A percentile compares a stretch with the other conserved stretches of the same genome.
Evolutionary conservation across 129 eudicot genomes (phyloP).

Genomic region (Pulicaria dysenterica): DNA sequence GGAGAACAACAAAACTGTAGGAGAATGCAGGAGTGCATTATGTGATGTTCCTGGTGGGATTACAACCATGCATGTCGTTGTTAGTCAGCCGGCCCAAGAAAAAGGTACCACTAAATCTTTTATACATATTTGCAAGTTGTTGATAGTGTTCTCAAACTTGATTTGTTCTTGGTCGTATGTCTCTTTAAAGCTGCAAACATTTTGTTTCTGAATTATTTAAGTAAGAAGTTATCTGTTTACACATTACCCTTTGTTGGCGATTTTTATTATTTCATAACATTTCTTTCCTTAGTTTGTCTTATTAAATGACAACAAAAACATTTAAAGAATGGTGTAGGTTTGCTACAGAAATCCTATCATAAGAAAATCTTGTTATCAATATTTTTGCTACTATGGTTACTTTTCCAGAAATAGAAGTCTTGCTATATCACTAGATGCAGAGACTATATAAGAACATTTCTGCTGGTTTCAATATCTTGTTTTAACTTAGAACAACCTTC

Average conservation of each 20-base stretch:
- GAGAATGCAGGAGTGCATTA: slow-evolving; percentile 75
- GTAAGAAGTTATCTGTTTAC: neutral
- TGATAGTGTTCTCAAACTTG: slow-evolving; percentile 7
- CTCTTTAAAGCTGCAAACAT: neutral
- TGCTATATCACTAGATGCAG: neutral
- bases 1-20: slow-evolving; percentile 80
- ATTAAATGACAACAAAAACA: too few relatives aligned
- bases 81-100: slow-evolving; percentile 65
- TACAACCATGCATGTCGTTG: slow-evolving; percentile 86
- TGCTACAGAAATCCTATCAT: neutral
- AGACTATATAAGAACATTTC: neutral
- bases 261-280: too few relatives aligned
- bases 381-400: too few relatives aligned
- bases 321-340: slow-evolving; percentile 2
- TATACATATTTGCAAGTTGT: neutral
- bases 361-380: too few relatives aligned
- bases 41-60: slow-evolving; percentile 86
- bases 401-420: neutral
- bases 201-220: neutral
- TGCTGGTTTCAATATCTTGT: neutral
- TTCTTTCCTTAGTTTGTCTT: neutral
- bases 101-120: slow-evolving; percentile 42
- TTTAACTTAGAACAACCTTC: neutral
- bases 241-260: too few relatives aligned
- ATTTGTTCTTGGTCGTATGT: neutral